Evolutionary conservation across 2,329 filamentous ascomycete genomes (phyloP), one percentile per base, ranked within the genome.

Genomic region (Neonectria magnoliae): DNA sequence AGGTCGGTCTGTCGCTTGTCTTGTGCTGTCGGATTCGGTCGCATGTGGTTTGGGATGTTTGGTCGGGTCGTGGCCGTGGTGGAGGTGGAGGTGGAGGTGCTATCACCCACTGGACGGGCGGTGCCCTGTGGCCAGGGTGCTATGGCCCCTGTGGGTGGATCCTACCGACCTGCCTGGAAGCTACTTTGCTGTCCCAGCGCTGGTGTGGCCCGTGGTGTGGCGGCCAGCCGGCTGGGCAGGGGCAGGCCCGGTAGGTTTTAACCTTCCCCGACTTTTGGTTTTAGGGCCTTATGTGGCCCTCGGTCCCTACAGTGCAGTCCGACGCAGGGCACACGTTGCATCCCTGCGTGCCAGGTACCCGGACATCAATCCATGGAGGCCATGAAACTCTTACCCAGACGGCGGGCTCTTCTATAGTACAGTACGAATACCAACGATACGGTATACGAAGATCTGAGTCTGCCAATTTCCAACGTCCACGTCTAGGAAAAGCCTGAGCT

Each of bases 181-280:
- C 25, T 25, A 25, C 25, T 25, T 25, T 25, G 25, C 25, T 25
- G 25, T 25, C 25, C 14, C 36, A 38, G 36, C 14, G 36, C 14
- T 14, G 18, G 18, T 20, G 18, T 31, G 45, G 25, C 25, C 31
- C 25, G 27, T 29, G n/a, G n/a, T n/a, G n/a, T n/a, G n/a, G n/a
- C n/a, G n/a, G n/a, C n/a, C n/a, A 16, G 47, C 14, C 25, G 45
- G 45, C 45, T 48, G 45, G 27, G 48, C 48, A 51, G 48, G 48
- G 48, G 48, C 27, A 31, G 14, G n/a, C 48, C 29, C 48, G 48
- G 27, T 29, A 51, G n/a, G 48, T 51, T 42, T 42, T 51, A 51
- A 20, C 48, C 48, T 51, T 51, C 48, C 48, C 48, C 48, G 48
- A 51, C 48, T 51, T 51, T 51, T 51, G 9, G 29, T 51, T 33